Evolutionary conservation across 202 grass and related monocot species (phyloP).

Genomic region (Schoenoplectus triqueter): DNA sequence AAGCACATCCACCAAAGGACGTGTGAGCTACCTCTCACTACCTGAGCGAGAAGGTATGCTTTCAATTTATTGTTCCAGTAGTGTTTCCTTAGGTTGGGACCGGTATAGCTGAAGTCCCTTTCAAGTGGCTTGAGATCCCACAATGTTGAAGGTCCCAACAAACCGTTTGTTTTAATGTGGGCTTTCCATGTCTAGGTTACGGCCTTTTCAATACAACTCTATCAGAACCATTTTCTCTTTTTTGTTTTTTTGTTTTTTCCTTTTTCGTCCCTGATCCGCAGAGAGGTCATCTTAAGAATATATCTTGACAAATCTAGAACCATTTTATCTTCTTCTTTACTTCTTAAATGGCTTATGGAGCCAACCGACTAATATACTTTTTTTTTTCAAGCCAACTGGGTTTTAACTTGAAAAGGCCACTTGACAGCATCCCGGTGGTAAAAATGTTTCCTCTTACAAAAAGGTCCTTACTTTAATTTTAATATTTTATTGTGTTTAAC

Average conservation of each 20-base stretch:
- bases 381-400: constrained; percentile 14
- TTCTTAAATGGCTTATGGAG: constrained; percentile 1
- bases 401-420: constrained; percentile 22
- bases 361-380: background rate
- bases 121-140: constrained; percentile 26
- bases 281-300: background rate
- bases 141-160: constrained; percentile 34
- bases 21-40: constrained; percentile 21
- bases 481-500: background rate
- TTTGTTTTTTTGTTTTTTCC: background rate
- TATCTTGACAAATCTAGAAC: background rate
- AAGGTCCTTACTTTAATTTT: background rate
- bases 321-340: background rate
- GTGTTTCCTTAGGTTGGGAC: constrained; percentile 36
- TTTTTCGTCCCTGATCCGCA: background rate
- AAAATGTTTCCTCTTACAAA: background rate
- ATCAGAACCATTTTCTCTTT: background rate
- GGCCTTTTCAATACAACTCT: constrained; percentile 1
- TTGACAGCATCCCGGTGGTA: background rate
- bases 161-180: constrained; percentile 36
- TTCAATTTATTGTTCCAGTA: constrained; percentile 30
- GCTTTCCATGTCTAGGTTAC: constrained; percentile 29
- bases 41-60: constrained; percentile 27
- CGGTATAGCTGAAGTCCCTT: constrained; percentile 10
- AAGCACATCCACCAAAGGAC: constrained; percentile 18